These are phyloP conservation scores for Eucalyptus globulus DNA, from an alignment of 345 rosid genomes.

Conservation along the genomic window DNA sequence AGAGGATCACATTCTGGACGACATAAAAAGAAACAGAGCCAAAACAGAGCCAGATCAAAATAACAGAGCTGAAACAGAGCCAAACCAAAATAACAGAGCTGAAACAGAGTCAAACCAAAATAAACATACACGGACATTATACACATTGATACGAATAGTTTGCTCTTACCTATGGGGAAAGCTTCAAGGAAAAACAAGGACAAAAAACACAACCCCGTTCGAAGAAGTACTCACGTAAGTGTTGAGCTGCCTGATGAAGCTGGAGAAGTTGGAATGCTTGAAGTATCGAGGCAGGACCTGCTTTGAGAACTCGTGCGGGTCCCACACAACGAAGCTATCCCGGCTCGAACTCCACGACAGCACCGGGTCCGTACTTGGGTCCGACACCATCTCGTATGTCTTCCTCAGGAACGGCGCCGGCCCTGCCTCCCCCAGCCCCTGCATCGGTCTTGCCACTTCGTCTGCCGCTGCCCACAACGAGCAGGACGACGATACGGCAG, in stretches of 20 bases:
- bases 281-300: constrained; percentile 44
- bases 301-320: constrained; percentile 20
- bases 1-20: not conserved
- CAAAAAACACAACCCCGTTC: not conserved
- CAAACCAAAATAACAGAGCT: not conserved
- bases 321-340: constrained; percentile 45
- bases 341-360: constrained; percentile 22
- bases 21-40: not conserved
- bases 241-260: constrained; percentile 60
- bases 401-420: not conserved
- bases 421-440: not conserved
- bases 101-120: not conserved
- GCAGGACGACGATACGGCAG: not conserved
- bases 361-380: not conserved
- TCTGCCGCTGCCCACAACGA: not conserved
- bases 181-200: not conserved
- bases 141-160: not conserved
- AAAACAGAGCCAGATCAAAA: too few relatives aligned
- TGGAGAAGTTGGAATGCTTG: constrained; percentile 63
- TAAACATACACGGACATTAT: not conserved
- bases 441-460: constrained; percentile 1
- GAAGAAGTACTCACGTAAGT: constrained; percentile 28
- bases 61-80: not conserved
- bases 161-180: not conserved
- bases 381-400: not conserved